Evolutionary conservation across 306 rosid species (phyloP), one percentile per base, ranked within the genome.

Genomic region (Carpinus viminea): DNA sequence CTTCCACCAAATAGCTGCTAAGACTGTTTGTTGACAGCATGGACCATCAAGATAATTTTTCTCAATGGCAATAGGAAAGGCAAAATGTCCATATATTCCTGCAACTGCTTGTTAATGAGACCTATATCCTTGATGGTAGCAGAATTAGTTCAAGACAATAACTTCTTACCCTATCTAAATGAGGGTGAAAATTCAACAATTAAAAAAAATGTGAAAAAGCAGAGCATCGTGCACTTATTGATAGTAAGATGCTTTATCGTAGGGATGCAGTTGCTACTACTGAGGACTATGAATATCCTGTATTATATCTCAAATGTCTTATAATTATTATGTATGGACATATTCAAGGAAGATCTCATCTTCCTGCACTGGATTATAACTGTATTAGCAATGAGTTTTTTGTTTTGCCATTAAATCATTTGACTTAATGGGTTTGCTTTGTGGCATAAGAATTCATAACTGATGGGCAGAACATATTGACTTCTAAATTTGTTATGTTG

Each of bases 401-500:
- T 36, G 24, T 38, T 66, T 28, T 18, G 46, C 50, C 43, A 57
- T 16, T 31, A 65, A 68, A 71, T 68, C 51, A 48, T 79, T 69
- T 34, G 55, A 66, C 70, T 51, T 28, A 1, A 15, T 52, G 70
- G 75, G 74, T 26, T 45, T 75, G 72, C 74, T 82, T 59, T 68
- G 41, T 85, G 76, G 53, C 50, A 75, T 47, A 70, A 18, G 15
- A 43, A 51, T 16, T 75, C 21, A 11, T 68, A 52, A 66, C 17
- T 8, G 72, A n/a, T 2, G 26, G 7, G 28, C 31, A 10, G 20
- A 34, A 34, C 36, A 59, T 2, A 12, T 68, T 46, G 73, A 74
- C 71, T 71, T 75, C 81, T 55, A 65, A 62, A 64, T 65, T 69
- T 76, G 61, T 78, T 84, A 70, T 70, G 48, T 77, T 76, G 53